Base-by-base conservation (phyloP, 164 flowering plant genomes). In the Vitis rupestris region DNA sequence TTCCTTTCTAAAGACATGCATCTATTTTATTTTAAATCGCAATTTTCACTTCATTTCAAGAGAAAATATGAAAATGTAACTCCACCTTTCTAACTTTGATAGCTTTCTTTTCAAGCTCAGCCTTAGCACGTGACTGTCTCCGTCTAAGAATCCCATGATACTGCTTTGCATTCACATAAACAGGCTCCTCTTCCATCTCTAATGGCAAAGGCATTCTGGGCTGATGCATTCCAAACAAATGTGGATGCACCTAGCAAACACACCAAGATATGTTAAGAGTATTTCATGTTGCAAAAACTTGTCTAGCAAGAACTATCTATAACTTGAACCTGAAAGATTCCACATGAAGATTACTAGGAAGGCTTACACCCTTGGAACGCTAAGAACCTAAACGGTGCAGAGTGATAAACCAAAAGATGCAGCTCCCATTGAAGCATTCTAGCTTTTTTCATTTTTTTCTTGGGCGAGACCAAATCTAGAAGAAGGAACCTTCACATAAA, bases 151-250 rank as follows among this genome's bases (percentile, higher is more conserved):
- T 86, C 2, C 88, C 88, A 69, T 82, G 83, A 65, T 82, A 86
- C 66, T 86, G 90, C 70, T 86, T 86, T 13, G 89, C 86, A 74
- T 86, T 84, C 37, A 86, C 90, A 74, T 79, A 86, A 47, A 86
- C 87, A 69, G 86, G 88, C 66, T 84, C 90, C 63, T 86, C 84
- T 59, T 68, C 85, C 86, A 81, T 80, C 61, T 79, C 86, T 64
- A 79, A 72, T 14, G 84, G 87, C 70, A 85, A 67, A 65, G 84
- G 84, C 81, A 87, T 82, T 68, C 87, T 82, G 63, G 80, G 74
- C 30, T 74, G 84, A 63, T 80, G 84, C 54, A 75, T 64, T 51
- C 85, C 86, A 76, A 67, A 75, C 57, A 81, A 61, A 55, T 74
- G 88, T 52, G 83, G 81, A 55, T 76, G 74, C 3, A 78, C 78